Base-by-base conservation (phyloP, 2,329 filamentous ascomycete species). In the Apiospora rasikravindrae region DNA sequence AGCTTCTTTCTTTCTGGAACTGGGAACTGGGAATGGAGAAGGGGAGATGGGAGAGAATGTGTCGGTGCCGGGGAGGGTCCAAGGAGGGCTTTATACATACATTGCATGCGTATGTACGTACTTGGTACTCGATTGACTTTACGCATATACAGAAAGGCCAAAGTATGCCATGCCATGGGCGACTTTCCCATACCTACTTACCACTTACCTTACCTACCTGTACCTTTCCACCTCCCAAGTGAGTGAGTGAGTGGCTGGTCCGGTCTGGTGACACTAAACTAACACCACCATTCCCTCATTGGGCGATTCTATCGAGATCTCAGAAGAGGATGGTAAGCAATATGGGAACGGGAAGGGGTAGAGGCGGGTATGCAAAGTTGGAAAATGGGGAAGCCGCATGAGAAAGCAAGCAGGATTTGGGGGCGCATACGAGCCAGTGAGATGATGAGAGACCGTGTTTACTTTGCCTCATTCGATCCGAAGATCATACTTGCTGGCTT, bases 231-330 rank as follows among this genome's bases (percentile, higher is more conserved):
- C 7, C 26, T 16, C 51, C 51, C 29, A 29, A 14, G 26, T 7
- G 44, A 33, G 33, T 37, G 44, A 22, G 45, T 22, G 51, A 29
- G 57, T 40, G 57, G 57, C 57, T 61, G 29, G 57, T 40, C 19
- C 7, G 19, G 44, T 40, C 19, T 19, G 19, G 44, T 42, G 40
- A 42, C 8, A 42, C 40, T 42, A 40, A 40, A 64, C 57, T 40
- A 11, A 40, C 29, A 64, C n/a, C 6, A n/a, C 68, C 61, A 70
- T 40, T 66, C 16, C n/a, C 53, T 19, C 26, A 49, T 44, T 47
- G 14, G 57, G 57, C 57, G 57, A 19, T 37, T 6, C 5, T 64
- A 64, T 64, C 57, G 19, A 64, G 57, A 64, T 64, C 57, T 64
- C 29, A 10, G 33, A 5, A 5, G 51, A 19, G 11, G 51, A 19